A percentile compares a stretch with the other conserved stretches of the same genome.
Conservation (phyloP, 768 basidiomycete species). For the Auriscalpium vulgare region DNA sequence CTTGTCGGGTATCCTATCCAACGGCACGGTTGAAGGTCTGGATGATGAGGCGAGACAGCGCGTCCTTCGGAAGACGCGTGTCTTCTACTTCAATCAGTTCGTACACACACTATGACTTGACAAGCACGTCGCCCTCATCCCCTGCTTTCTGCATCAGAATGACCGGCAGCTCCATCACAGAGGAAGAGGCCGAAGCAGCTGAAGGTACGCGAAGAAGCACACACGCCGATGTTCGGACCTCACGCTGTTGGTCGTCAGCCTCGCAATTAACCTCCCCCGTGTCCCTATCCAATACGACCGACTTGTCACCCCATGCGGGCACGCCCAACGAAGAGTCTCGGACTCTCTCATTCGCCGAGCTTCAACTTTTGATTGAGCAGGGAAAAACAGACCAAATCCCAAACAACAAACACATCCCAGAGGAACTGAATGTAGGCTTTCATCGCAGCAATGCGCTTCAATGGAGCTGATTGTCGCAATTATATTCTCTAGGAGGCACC, state of each 20-base stretch:
- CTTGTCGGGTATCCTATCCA: slow-evolving; percentile 45
- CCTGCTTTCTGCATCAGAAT: slow-evolving; percentile 20
- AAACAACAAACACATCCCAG: slow-evolving; percentile 66
- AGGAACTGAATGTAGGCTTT: slow-evolving; percentile 51
- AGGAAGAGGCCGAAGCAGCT: slow-evolving; percentile 19
- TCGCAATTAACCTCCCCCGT: no score
- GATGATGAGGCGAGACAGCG: slow-evolving; percentile 36
- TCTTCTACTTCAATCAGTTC: slow-evolving; percentile 71
- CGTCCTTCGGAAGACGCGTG: slow-evolving; percentile 42
- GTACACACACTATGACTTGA: slow-evolving; percentile 1
- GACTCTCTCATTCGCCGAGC: slow-evolving; percentile 54
- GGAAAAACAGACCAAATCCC: slow-evolving; percentile 70
- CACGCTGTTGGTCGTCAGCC: neutral
- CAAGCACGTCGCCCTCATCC: no score
- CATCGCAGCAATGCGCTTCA: neutral
- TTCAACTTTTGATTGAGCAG: slow-evolving; percentile 63
- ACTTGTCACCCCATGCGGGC: neutral
- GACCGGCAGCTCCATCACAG: slow-evolving; percentile 20
- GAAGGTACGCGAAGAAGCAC: neutral
- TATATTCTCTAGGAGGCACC: slow-evolving; percentile 34
- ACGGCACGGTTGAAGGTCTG: slow-evolving; percentile 28
- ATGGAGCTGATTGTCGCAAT: neutral
- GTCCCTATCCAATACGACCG: neutral
- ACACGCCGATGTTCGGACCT: neutral
- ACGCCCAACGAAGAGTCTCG: slow-evolving; percentile 19